Conservation (phyloP, 2,329 filamentous ascomycete genomes). For the Graphilbum ipis-grandicollis region DNA sequence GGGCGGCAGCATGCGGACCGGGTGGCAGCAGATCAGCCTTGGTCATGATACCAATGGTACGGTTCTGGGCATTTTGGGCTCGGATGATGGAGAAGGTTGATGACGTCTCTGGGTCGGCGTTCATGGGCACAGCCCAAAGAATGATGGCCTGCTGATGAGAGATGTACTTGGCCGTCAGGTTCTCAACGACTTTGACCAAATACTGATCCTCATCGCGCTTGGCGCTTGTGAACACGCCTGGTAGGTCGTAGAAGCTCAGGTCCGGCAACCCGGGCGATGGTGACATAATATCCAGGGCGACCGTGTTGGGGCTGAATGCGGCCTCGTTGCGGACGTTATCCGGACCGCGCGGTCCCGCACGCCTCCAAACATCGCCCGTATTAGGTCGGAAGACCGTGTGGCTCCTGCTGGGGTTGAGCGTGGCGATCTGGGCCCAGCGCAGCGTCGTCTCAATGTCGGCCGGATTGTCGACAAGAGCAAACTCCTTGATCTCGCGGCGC, state of each 20-base stretch:
- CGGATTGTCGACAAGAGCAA: slow-evolving; percentile 46
- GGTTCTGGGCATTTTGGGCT: slow-evolving; percentile 32
- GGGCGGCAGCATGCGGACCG: slow-evolving; percentile 25
- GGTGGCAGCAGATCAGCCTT: slow-evolving; percentile 59
- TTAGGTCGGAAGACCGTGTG: slow-evolving; percentile 35
- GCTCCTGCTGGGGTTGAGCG: slow-evolving; percentile 47
- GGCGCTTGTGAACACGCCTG: slow-evolving; percentile 60
- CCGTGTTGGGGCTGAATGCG: slow-evolving; percentile 68
- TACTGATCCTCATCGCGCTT: slow-evolving; percentile 47
- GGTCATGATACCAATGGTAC: slow-evolving; percentile 62
- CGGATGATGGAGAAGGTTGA: slow-evolving; percentile 50
- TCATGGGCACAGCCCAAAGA: slow-evolving; percentile 62
- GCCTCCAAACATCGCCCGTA: slow-evolving; percentile 8
- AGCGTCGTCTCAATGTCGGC: slow-evolving; percentile 49
- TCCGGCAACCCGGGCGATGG: slow-evolving; percentile 55
- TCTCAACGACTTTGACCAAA: slow-evolving; percentile 53
- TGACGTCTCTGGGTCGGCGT: slow-evolving; percentile 60
- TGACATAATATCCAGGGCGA: slow-evolving; percentile 58
- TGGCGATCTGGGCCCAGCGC: slow-evolving; percentile 58
- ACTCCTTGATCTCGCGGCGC: slow-evolving; percentile 31
- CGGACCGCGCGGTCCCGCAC: background rate
- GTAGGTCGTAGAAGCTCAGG: slow-evolving; percentile 71
- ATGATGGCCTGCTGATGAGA: slow-evolving; percentile 53
- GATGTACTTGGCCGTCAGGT: slow-evolving; percentile 55
- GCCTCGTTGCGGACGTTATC: too few species aligned